These are phyloP conservation scores for Pholiota adiposa DNA, from an alignment of 1,284 basidiomycete genomes.

Conservation along the genomic window DNA sequence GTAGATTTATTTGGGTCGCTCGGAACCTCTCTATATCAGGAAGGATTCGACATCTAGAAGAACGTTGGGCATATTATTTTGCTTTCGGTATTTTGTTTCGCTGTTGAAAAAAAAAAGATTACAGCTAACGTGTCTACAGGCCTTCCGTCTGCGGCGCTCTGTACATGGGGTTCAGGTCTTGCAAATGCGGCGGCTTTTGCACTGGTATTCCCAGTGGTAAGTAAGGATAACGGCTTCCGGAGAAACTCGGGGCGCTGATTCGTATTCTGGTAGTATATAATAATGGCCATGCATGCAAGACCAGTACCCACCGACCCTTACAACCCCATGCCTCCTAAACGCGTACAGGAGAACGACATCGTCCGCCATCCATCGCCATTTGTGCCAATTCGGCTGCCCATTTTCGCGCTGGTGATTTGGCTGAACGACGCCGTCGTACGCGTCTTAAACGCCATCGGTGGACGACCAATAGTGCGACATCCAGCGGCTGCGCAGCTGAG, in stretches of 20 bases:
- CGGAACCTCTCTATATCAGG: slow-evolving; percentile 69
- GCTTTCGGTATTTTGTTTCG: slow-evolving; percentile 63
- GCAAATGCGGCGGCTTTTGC: slow-evolving; percentile 81
- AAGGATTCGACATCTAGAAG: slow-evolving; percentile 76
- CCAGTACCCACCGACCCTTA: slow-evolving; percentile 74
- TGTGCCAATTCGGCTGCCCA: slow-evolving; percentile 76
- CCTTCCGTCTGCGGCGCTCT: slow-evolving; percentile 67
- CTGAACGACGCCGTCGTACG: slow-evolving; percentile 74
- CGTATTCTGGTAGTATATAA: slow-evolving; percentile 61
- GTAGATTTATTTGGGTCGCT: slow-evolving; percentile 79
- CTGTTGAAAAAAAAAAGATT: not conserved
- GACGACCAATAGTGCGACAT: slow-evolving; percentile 33
- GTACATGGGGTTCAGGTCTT: slow-evolving; percentile 71
- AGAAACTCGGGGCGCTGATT: not conserved
- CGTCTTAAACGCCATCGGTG: slow-evolving; percentile 60
- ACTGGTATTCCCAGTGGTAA: slow-evolving; percentile 74
- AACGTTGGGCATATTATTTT: slow-evolving; percentile 85
- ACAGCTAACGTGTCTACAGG: slow-evolving; percentile 37
- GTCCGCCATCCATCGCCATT: slow-evolving; percentile 72
- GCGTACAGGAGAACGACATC: slow-evolving; percentile 36
- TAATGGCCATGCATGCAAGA: slow-evolving; percentile 75
- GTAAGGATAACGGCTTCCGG: slow-evolving; percentile 16
- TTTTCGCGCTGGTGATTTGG: slow-evolving; percentile 74
- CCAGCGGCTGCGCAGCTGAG: slow-evolving; percentile 14
- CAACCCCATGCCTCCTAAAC: slow-evolving; percentile 48